Evolutionary conservation across 352 stramenopile genomes (phyloP).

Genomic region (Pythium brachiatum): DNA sequence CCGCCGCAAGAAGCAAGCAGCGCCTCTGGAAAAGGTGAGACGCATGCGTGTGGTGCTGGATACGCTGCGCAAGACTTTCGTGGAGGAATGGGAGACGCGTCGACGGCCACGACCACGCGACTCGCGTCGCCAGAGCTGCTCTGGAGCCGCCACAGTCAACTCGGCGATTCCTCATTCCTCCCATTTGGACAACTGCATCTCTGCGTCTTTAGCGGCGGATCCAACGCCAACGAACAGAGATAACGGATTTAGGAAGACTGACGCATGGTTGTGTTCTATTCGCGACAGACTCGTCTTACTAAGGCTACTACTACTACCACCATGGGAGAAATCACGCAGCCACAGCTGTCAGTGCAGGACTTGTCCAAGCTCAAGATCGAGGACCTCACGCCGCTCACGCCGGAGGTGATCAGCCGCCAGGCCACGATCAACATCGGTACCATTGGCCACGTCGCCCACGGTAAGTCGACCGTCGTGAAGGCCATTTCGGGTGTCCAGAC

Average conservation of each 20-base stretch:
- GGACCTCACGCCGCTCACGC: constrained; percentile 96
- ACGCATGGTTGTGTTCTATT: background rate
- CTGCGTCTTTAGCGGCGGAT: background rate
- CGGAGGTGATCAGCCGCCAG: constrained; percentile 96
- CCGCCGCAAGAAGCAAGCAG: constrained; percentile 7
- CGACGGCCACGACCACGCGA: background rate
- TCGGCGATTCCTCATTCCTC: background rate
- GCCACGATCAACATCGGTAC: constrained; percentile 99
- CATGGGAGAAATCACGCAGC: constrained; percentile 70
- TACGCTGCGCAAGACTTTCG: background rate
- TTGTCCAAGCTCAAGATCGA: constrained; percentile 93
- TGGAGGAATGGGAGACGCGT: background rate
- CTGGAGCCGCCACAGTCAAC: background rate
- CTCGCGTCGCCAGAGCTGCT: constrained; percentile 1
- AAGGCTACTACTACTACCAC: background rate
- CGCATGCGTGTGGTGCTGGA: background rate
- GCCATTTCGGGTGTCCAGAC: constrained; percentile 99
- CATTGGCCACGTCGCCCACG: constrained; percentile 99
- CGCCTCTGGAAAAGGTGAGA: background rate
- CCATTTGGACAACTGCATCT: too few species aligned
- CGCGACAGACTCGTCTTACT: constrained; percentile 15
- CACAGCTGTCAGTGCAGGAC: constrained; percentile 91
- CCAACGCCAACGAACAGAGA: background rate
- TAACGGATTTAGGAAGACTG: background rate
- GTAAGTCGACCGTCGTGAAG: constrained; percentile 99